These are phyloP conservation scores for Metarhizium guizhouense DNA, from an alignment of 2,329 filamentous ascomycete species.

Conservation along the genomic window DNA sequence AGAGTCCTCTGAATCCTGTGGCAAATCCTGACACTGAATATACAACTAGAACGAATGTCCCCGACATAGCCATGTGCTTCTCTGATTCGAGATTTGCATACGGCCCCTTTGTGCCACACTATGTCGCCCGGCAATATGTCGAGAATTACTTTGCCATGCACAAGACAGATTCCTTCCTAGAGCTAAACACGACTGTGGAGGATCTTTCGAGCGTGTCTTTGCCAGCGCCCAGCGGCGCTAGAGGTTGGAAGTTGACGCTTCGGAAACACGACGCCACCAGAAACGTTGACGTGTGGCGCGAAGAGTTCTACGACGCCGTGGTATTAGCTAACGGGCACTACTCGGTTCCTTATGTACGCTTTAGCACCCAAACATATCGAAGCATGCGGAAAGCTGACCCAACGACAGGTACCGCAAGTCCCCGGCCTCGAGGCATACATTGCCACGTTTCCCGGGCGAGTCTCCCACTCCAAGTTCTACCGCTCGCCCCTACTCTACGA, in stretches of 20 bases:
- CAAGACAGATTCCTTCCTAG: constrained; percentile 34
- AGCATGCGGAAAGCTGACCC: neutral
- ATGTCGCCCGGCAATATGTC: constrained; percentile 45
- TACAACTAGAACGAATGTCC: constrained; percentile 40
- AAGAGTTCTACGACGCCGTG: constrained; percentile 38
- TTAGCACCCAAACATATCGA: too few relatives aligned
- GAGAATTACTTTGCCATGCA: constrained; percentile 46
- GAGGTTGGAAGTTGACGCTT: constrained; percentile 37
- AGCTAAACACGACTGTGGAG: constrained; percentile 43
- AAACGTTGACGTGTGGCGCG: constrained; percentile 43
- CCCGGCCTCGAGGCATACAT: constrained; percentile 32
- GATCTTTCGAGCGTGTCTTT: constrained; percentile 29
- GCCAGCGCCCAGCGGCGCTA: neutral
- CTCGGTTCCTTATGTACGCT: constrained; percentile 34
- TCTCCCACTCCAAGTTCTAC: constrained; percentile 37
- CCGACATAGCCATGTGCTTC: constrained; percentile 47
- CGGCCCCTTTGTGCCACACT: constrained; percentile 46
- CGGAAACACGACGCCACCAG: constrained; percentile 33
- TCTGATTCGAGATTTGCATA: constrained; percentile 44
- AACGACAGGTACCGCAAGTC: constrained; percentile 35
- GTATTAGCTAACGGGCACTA: constrained; percentile 36
- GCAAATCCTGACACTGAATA: neutral
- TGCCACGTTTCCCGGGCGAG: constrained; percentile 27
- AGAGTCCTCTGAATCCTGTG: neutral
- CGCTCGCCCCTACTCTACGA: constrained; percentile 26